A percentile compares a stretch with the other conserved stretches of the same genome.
phyloP scores from a whole-genome alignment of 1,284 basidiomycete species.

The Apiotrichum gracile region DNA sequence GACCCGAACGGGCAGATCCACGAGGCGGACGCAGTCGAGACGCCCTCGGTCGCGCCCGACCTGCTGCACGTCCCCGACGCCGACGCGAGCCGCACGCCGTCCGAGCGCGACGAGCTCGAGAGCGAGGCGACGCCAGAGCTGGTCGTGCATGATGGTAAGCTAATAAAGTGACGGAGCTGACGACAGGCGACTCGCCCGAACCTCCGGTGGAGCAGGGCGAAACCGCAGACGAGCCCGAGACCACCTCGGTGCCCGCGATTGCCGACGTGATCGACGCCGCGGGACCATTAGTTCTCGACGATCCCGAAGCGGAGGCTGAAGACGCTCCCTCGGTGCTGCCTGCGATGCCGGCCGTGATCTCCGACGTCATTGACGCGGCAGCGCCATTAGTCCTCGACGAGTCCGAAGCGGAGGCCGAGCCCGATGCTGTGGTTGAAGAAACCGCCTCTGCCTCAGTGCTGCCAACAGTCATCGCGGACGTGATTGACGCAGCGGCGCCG shows the following conservation, averaged over 20 bases:
- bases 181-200: background rate
- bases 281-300: too few species aligned
- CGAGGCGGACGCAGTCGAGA: background rate
- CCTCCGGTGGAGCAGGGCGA: background rate
- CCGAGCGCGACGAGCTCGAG: background rate
- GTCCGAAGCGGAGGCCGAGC: too few species aligned
- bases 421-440: too few species aligned
- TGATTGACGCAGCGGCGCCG: too few species aligned
- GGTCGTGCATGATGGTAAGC: background rate
- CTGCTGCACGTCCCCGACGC: background rate
- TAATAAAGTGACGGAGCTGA: background rate
- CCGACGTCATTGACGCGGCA: too few species aligned
- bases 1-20: background rate
- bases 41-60: background rate
- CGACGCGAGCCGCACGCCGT: background rate
- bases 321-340: too few species aligned
- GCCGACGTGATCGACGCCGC: too few species aligned
- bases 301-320: too few species aligned
- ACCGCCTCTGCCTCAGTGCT: too few species aligned
- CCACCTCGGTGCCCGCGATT: background rate
- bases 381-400: too few species aligned
- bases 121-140: background rate
- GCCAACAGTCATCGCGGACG: too few species aligned
- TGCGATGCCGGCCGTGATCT: too few species aligned
- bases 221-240: background rate